These are phyloP conservation scores for Ustilago esculenta DNA, from an alignment of 1,284 basidiomycete genomes.

Conservation along the genomic window DNA sequence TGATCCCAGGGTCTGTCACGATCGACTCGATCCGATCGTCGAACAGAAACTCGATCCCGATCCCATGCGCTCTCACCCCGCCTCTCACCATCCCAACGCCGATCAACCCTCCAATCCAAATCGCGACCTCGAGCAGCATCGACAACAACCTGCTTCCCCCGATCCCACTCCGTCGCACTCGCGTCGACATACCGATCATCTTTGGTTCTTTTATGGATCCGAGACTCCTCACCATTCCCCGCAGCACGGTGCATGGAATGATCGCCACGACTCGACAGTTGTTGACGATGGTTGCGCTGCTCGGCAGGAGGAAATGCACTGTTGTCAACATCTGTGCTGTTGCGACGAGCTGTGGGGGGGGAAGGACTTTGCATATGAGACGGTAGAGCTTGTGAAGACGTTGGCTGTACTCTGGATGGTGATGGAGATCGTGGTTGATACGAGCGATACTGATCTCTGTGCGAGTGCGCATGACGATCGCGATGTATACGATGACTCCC, in stretches of 20 bases:
- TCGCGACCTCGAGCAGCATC: background rate
- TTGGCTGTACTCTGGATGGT: background rate
- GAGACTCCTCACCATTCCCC: background rate
- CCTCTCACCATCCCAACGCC: background rate
- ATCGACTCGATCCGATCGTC: constrained; percentile 8
- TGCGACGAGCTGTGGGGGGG: constrained; percentile 6
- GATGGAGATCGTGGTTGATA: constrained; percentile 27
- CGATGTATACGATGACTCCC: constrained; percentile 2
- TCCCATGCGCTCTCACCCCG: constrained; percentile 2
- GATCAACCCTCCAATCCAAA: background rate
- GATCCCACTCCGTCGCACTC: constrained; percentile 1
- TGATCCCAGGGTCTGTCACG: constrained; percentile 10
- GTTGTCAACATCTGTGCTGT: constrained; percentile 1
- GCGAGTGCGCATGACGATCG: background rate
- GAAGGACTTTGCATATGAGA: constrained; percentile 28
- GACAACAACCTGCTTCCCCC: background rate
- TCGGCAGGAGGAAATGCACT: background rate
- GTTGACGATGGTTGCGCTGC: constrained; percentile 6
- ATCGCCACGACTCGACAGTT: background rate
- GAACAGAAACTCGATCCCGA: background rate
- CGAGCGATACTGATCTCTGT: background rate
- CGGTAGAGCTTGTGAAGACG: background rate
- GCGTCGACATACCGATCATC: constrained; percentile 1
- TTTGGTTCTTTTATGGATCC: background rate
- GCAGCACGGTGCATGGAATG: background rate